Base-by-base conservation (phyloP, 345 rosid species). In the Populus deltoides region DNA sequence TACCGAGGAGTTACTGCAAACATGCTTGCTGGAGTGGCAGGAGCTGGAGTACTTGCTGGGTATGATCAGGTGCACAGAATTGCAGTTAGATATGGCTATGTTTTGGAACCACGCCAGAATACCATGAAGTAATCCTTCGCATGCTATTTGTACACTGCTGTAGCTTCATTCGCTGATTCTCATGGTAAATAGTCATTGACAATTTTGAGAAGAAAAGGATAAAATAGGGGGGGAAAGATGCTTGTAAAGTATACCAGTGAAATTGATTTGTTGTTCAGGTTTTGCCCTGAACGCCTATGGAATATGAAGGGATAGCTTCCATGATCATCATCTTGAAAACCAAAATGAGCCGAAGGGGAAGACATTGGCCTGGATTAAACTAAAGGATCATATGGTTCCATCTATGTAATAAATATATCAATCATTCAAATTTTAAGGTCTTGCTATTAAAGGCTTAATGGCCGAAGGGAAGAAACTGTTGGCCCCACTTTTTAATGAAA, bases 21-120 rank as follows among this genome's bases (percentile, higher is more conserved):
- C 76, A 94, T 96, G 94, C 97, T 96, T 79, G 88, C 90, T n/a
- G 97, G 98, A 57, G 83, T 92, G 73, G 98, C 98, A 13, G 99
- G 98, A 66, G 99, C 97, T 24, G 97, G 97, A 65, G 98, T 90
- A 70, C 95, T 94, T 75, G 92, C 98, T 15, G 95, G 98, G 39
- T 92, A 92, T 76, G 98, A 94, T 90, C 91, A 90, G 78, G 91
- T 97, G 78, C 94, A 92, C 68, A 87, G 80, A 79, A 75, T 91
- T 72, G 97, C 95, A 67, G 61, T n/a, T 41, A 82, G 81, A 79
- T 87, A 68, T 39, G 86, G 91, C 70, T 82, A 84, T 68, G 74
- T 74, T 17, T 73, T 81, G 16, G 86, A 85, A 72, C 81, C 80
- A n/a, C 79, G 66, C 20, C 83, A 77, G 65, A 78, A 83, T 78